phyloP scores from a whole-genome alignment of 352 stramenopile genomes.

The Thalassiosira exigua region DNA sequence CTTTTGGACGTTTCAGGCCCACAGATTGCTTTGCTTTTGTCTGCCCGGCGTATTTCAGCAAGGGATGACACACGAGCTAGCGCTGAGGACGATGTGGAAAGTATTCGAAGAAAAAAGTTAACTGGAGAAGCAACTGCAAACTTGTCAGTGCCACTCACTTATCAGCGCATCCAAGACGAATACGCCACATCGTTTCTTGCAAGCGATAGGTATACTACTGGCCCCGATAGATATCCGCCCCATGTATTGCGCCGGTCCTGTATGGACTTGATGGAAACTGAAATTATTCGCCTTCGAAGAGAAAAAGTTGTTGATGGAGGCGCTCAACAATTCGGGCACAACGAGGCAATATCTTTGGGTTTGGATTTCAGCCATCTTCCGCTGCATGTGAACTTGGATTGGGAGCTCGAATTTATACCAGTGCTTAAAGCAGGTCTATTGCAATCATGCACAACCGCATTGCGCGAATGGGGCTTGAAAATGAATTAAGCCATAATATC shows the following conservation, averaged over 20 bases:
- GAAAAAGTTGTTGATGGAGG: conserved; percentile 70
- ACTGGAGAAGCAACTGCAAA: not conserved
- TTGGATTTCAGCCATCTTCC: conserved; percentile 61
- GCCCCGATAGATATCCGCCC: conserved; percentile 51
- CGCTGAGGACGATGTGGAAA: conserved; percentile 37
- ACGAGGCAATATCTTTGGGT: conserved; percentile 27
- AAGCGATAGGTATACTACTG: conserved; percentile 44
- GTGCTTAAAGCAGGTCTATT: conserved; percentile 67
- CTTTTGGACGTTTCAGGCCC: conserved; percentile 75
- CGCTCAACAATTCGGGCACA: conserved; percentile 72
- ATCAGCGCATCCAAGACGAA: conserved; percentile 80
- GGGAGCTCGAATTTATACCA: conserved; percentile 70
- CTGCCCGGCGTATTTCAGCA: conserved; percentile 69
- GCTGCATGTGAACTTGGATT: conserved; percentile 72
- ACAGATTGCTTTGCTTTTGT: conserved; percentile 72
- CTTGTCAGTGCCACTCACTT: conserved; percentile 58
- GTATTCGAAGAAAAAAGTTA: conserved; percentile 23
- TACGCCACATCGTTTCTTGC: conserved; percentile 60
- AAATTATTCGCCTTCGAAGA: conserved; percentile 69
- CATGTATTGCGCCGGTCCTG: conserved; percentile 57
- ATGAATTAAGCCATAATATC: no score
- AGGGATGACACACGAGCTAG: conserved; percentile 61
- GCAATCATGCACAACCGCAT: conserved; percentile 71
- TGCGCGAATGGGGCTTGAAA: conserved; percentile 78
- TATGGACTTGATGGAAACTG: conserved; percentile 70